Conservation (phyloP, 306 rosid genomes). For the Pyrus bretschneideri region DNA sequence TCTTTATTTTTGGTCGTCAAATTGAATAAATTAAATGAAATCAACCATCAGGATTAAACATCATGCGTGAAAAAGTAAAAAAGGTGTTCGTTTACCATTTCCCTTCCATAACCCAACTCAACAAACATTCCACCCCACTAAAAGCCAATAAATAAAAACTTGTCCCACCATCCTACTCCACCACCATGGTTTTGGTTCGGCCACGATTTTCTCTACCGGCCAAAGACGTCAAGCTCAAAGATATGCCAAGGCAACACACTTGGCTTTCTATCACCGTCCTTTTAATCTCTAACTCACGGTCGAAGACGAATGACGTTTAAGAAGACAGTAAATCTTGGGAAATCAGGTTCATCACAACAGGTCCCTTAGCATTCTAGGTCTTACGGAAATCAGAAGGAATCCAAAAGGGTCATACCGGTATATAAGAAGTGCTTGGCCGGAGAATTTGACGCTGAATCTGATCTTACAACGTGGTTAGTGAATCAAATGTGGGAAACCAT, state of each 20-base stretch:
- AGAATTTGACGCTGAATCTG: not conserved
- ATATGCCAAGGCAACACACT: not conserved
- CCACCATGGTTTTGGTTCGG: not conserved
- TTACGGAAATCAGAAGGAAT: not conserved
- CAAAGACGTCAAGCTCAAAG: not conserved
- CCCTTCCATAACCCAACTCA: not conserved
- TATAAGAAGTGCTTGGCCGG: not conserved
- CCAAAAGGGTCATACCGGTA: not conserved
- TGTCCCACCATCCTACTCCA: conserved; percentile 2
- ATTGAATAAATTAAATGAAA: too few species aligned
- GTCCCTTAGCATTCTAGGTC: not conserved
- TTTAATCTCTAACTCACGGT: not conserved
- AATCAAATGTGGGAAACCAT: not conserved
- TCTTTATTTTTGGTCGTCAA: not conserved
- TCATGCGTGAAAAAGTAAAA: too few species aligned
- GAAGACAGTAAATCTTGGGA: not conserved
- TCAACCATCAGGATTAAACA: not conserved
- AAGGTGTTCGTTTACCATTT: not conserved
- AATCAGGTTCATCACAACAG: not conserved
- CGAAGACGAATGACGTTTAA: not conserved
- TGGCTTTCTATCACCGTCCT: not conserved
- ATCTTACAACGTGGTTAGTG: not conserved
- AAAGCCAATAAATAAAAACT: not conserved
- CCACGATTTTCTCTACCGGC: not conserved
- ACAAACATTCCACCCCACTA: not conserved